phyloP scores from a whole-genome alignment of 2,329 filamentous ascomycete genomes.

The Alternaria ventricosa region DNA sequence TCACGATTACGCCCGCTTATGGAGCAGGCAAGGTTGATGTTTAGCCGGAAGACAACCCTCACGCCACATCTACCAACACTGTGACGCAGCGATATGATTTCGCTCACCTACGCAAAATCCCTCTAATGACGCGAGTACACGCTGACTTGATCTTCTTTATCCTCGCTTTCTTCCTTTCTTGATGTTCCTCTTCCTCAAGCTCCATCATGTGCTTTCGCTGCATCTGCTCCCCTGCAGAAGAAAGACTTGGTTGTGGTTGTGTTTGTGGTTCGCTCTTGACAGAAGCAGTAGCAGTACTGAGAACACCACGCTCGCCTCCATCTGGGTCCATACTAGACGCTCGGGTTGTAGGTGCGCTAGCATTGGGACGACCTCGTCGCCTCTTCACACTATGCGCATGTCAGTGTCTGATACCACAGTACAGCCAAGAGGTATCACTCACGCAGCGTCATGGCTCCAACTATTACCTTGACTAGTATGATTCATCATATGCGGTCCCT shows the following conservation, averaged over 20 bases:
- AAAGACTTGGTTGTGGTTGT: not conserved
- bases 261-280: not conserved
- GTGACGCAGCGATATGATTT: not conserved
- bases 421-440: not conserved
- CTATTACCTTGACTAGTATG: not conserved
- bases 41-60: not conserved
- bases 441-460: not conserved
- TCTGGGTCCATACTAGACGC: not conserved
- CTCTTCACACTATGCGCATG: not conserved
- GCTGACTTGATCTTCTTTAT: not conserved
- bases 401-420: not conserved
- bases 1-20: not conserved
- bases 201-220: not conserved
- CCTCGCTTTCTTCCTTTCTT: not conserved
- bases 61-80: not conserved
- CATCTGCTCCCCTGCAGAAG: not conserved
- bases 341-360: not conserved
- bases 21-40: not conserved
- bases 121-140: not conserved
- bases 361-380: not conserved
- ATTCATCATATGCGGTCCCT: not conserved
- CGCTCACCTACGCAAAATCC: not conserved
- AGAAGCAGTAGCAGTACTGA: not conserved
- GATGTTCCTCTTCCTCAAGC: not conserved
- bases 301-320: not conserved